A percentile compares a stretch with the other conserved stretches of the same genome.
Conservation (phyloP, 768 basidiomycete genomes). For the Chalciporus piperatus region DNA sequence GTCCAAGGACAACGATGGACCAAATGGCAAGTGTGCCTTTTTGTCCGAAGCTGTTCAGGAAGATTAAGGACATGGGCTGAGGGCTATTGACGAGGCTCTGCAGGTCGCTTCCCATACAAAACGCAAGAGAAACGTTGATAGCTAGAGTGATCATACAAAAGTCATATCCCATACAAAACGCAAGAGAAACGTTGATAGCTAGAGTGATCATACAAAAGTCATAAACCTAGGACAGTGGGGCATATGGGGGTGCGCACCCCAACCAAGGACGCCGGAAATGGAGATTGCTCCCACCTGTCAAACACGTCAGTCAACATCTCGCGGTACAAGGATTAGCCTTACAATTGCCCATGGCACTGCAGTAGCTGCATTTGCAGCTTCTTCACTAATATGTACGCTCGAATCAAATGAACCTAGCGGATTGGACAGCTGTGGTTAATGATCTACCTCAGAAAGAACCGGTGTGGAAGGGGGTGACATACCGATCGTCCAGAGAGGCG, state of each 20-base stretch:
- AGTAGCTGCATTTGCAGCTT: slow-evolving; percentile 51
- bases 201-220: background rate
- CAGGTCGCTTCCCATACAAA: too few species aligned
- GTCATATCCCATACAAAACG: slow-evolving; percentile 64
- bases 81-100: slow-evolving; percentile 36
- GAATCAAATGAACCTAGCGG: slow-evolving; percentile 44
- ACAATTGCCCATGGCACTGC: slow-evolving; percentile 62
- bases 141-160: too few species aligned
- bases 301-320: background rate
- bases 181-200: slow-evolving; percentile 50
- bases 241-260: slow-evolving; percentile 30
- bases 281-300: slow-evolving; percentile 35
- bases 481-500: slow-evolving; percentile 50
- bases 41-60: slow-evolving; percentile 41
- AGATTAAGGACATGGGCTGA: slow-evolving; percentile 49
- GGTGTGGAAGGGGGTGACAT: slow-evolving; percentile 7
- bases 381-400: slow-evolving; percentile 53
- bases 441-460: background rate
- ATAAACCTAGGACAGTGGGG: background rate
- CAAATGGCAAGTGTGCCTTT: slow-evolving; percentile 47
- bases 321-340: slow-evolving; percentile 1
- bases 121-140: too few species aligned
- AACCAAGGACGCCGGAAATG: slow-evolving; percentile 47
- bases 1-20: slow-evolving; percentile 51
- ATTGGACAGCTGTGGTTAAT: background rate